Evolutionary conservation across 345 rosid species (phyloP).

Genomic region (Populus pruinosa): DNA sequence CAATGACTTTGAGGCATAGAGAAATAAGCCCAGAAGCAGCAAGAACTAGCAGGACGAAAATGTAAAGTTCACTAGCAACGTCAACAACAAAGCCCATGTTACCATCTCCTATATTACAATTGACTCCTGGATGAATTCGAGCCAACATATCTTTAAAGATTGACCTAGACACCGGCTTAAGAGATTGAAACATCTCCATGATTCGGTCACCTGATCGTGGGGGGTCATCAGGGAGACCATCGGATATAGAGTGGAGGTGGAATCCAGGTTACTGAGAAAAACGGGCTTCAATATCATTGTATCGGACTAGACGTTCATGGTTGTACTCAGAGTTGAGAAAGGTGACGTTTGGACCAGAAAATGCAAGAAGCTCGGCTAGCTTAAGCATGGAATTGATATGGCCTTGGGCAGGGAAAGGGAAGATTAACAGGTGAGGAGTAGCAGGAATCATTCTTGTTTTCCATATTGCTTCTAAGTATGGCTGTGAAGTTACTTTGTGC

Average conservation of each 20-base stretch:
- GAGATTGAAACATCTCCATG: conserved; percentile 16
- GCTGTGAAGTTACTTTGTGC: too few species aligned
- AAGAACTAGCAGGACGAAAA: conserved; percentile 38
- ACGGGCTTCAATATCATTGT: conserved; percentile 27
- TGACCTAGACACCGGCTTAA: not conserved
- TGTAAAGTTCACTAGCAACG: conserved; percentile 30
- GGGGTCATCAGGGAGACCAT: conserved; percentile 32
- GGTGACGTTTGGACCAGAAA: conserved; percentile 49
- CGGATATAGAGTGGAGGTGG: conserved; percentile 30
- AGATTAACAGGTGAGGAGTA: conserved; percentile 43
- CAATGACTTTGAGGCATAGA: conserved; percentile 28
- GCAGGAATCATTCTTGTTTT: not conserved
- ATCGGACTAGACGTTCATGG: conserved; percentile 24
- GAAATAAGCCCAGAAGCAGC: conserved; percentile 30
- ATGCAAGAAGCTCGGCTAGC: conserved; percentile 50
- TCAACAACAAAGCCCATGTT: conserved; percentile 28
- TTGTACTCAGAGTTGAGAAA: conserved; percentile 45
- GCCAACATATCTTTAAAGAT: conserved; percentile 22
- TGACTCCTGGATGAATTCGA: conserved; percentile 9
- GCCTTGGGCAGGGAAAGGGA: conserved; percentile 59
- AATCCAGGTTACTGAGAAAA: conserved; percentile 33
- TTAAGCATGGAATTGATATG: conserved; percentile 69
- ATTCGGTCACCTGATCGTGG: conserved; percentile 13
- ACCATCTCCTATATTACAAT: conserved; percentile 42
- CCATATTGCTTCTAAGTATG: not conserved